These are phyloP conservation scores for Fusarium phyllophilum DNA, from an alignment of 2,329 filamentous ascomycete genomes.

Conservation along the genomic window DNA sequence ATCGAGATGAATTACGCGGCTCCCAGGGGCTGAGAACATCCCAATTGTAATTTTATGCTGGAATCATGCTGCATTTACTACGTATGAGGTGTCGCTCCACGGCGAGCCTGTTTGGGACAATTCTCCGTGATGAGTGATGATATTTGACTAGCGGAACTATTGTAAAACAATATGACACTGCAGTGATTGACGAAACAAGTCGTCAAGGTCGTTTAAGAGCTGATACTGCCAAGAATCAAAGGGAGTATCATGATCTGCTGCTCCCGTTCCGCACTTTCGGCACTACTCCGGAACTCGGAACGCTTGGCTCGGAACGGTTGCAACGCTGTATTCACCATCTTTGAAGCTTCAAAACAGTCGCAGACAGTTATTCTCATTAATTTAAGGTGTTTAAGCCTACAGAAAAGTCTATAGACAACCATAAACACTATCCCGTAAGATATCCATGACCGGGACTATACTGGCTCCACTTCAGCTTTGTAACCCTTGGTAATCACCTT, in stretches of 20 bases:
- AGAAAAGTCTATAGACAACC: not conserved
- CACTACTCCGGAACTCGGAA: not conserved
- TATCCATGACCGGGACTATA: rapidly evolving
- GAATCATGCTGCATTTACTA: not conserved
- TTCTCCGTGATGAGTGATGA: not conserved
- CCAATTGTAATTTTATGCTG: not conserved
- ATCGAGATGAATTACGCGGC: not conserved
- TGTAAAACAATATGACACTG: not conserved
- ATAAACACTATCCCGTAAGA: not conserved
- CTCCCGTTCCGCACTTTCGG: not conserved
- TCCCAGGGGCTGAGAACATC: not conserved
- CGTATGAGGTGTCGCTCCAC: not conserved
- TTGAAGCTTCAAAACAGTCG: rapidly evolving
- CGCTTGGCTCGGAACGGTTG: not conserved
- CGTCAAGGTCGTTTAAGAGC: not conserved
- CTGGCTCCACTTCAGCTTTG: not conserved
- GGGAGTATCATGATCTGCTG: not conserved
- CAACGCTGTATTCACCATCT: not conserved
- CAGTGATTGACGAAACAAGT: not conserved
- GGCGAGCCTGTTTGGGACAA: not conserved
- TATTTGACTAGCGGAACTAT: not conserved
- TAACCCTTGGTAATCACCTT: not conserved
- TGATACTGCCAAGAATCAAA: not conserved
- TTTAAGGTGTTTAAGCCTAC: not conserved
- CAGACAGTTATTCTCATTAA: not conserved